Percentiles rank a stretch among this genome's conserved stretches.
These are phyloP conservation scores for Atkinsonella hypoxylon DNA, from an alignment of 2,329 filamentous ascomycete genomes.

Conservation along the genomic window DNA sequence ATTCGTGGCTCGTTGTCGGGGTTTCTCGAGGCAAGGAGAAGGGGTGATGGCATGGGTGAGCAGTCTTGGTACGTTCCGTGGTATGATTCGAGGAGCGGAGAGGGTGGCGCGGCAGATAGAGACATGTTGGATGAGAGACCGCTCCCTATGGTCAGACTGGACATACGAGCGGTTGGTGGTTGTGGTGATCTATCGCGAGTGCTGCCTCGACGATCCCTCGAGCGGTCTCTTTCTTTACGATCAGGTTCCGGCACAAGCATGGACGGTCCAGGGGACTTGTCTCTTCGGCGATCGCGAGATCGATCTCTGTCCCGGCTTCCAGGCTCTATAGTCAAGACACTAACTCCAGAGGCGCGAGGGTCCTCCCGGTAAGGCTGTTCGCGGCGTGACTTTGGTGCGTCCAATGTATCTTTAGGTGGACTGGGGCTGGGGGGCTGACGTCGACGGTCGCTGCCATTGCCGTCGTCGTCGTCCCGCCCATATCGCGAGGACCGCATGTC, in stretches of 20 bases:
- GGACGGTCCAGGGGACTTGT: constrained; percentile 15
- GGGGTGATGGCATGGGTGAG: constrained; percentile 84
- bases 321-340: constrained; percentile 31
- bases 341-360: constrained; percentile 24
- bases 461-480: constrained; percentile 6
- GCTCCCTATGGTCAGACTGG: constrained; percentile 37
- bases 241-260: constrained; percentile 12
- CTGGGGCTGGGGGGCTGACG: constrained; percentile 5
- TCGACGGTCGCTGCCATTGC: constrained; percentile 5
- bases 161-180: constrained; percentile 39
- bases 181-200: constrained; percentile 32
- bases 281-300: constrained; percentile 21
- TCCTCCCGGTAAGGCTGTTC: constrained; percentile 20
- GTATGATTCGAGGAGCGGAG: constrained; percentile 83
- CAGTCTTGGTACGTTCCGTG: constrained; percentile 88
- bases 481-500: constrained; percentile 15
- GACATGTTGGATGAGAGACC: constrained; percentile 29
- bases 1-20: constrained; percentile 37
- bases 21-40: constrained; percentile 39
- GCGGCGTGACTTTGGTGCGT: constrained; percentile 11
- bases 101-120: constrained; percentile 53
- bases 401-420: constrained; percentile 11
- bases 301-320: constrained; percentile 22
- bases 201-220: constrained; percentile 21
- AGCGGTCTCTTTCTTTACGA: constrained; percentile 12